Evolutionary conservation across 352 stramenopile species (phyloP).

Genomic region (Saprolegnia parasitica): DNA sequence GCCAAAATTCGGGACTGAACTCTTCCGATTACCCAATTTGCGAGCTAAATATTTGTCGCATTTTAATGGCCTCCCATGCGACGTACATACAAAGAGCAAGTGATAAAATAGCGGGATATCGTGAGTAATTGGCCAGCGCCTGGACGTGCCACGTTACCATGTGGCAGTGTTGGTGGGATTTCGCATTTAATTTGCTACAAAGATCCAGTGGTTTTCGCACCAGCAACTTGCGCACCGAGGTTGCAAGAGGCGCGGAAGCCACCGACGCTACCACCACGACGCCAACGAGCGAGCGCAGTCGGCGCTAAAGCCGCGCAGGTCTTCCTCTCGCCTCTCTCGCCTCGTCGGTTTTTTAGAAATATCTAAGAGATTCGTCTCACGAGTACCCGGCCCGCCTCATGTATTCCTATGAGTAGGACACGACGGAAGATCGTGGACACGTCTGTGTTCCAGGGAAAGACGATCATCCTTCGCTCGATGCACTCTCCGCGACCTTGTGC

Average conservation of each 20-base stretch:
- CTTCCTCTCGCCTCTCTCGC: no score
- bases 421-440: no score
- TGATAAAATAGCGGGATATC: background rate
- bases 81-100: background rate
- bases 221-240: no score
- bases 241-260: background rate
- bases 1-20: background rate
- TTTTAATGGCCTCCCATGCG: background rate
- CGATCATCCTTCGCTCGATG: no score
- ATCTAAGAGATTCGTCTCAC: no score
- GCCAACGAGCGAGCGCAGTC: background rate
- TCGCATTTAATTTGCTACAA: background rate
- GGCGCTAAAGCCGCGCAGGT: background rate
- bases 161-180: background rate
- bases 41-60: background rate
- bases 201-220: background rate
- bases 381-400: no score
- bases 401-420: no score
- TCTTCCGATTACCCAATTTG: background rate
- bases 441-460: no score
- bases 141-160: conserved; percentile 3
- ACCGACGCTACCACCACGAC: background rate
- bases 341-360: no score
- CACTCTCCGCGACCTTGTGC: no score
- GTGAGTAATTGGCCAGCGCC: background rate